Percentiles rank a stretch among this genome's conserved stretches.
These are phyloP conservation scores for Saprolegnia parasitica DNA, from an alignment of 352 stramenopile genomes.

Conservation along the genomic window DNA sequence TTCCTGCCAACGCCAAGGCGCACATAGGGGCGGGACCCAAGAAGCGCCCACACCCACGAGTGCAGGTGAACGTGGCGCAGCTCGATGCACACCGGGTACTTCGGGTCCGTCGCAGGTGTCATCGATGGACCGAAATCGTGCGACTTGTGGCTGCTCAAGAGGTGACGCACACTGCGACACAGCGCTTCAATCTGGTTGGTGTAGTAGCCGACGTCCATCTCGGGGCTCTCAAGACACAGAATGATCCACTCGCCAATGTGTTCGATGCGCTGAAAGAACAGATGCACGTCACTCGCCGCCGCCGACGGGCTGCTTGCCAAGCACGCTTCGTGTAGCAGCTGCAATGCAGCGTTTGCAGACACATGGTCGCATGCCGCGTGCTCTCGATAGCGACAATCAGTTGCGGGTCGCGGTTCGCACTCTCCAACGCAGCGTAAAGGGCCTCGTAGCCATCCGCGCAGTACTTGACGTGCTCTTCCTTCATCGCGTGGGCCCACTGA, in stretches of 20 bases:
- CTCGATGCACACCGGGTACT: slow-evolving; percentile 13
- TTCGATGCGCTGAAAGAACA: slow-evolving; percentile 29
- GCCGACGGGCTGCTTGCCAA: neutral
- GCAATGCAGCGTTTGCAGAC: slow-evolving; percentile 30
- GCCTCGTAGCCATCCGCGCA: slow-evolving; percentile 21
- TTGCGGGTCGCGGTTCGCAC: slow-evolving; percentile 31
- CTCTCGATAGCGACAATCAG: slow-evolving; percentile 34
- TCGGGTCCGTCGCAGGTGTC: neutral
- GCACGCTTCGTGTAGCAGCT: slow-evolving; percentile 31
- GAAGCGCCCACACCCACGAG: slow-evolving; percentile 35
- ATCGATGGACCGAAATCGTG: neutral
- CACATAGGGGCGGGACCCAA: slow-evolving; percentile 33
- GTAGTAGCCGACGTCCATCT: slow-evolving; percentile 36
- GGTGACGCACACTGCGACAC: neutral
- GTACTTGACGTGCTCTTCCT: slow-evolving; percentile 27
- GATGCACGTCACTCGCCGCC: neutral
- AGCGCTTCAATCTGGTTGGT: slow-evolving; percentile 32
- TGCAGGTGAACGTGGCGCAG: slow-evolving; percentile 29
- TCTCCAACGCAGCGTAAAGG: slow-evolving; percentile 32
- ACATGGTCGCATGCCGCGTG: slow-evolving; percentile 29
- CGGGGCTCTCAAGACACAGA: slow-evolving; percentile 34
- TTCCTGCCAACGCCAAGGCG: slow-evolving; percentile 6
- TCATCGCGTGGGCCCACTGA: slow-evolving; percentile 20
- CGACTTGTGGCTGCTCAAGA: slow-evolving; percentile 28
- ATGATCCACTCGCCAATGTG: slow-evolving; percentile 31